phyloP scores from a whole-genome alignment of 2,329 filamentous ascomycete species.

The Ophiocordyceps camponoti-rufipedis region DNA sequence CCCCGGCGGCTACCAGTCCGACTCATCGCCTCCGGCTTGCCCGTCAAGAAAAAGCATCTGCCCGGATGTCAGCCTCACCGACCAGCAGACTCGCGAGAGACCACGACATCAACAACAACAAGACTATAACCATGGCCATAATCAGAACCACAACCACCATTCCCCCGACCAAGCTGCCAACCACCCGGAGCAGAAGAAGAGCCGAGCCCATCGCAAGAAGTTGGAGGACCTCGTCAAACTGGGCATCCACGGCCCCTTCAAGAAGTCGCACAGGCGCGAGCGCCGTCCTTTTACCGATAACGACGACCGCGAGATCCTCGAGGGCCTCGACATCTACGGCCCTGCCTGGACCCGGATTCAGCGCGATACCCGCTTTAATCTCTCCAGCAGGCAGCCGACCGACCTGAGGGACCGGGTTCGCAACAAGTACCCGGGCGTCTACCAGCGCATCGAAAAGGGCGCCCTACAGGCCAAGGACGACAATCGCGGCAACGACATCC shows the following conservation, averaged over 20 bases:
- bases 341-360: slow-evolving; percentile 50
- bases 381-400: slow-evolving; percentile 41
- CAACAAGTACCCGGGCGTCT: slow-evolving; percentile 44
- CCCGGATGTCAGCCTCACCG: slow-evolving; percentile 38
- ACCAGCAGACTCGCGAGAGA: slow-evolving; percentile 12
- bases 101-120: too few relatives aligned
- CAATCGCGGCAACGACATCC: slow-evolving; percentile 19
- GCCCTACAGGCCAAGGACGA: slow-evolving; percentile 26
- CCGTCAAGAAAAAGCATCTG: slow-evolving; percentile 29
- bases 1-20: slow-evolving; percentile 7
- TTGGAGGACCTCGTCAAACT: slow-evolving; percentile 35
- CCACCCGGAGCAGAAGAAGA: slow-evolving; percentile 25
- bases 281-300: slow-evolving; percentile 42
- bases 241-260: slow-evolving; percentile 44
- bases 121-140: too few relatives aligned
- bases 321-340: slow-evolving; percentile 40
- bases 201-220: slow-evolving; percentile 35
- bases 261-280: slow-evolving; percentile 40
- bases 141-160: slow-evolving; percentile 1
- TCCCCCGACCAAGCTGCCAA: background rate
- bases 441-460: slow-evolving; percentile 36
- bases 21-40: slow-evolving; percentile 6
- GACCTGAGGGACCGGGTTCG: slow-evolving; percentile 44
- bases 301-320: slow-evolving; percentile 43
- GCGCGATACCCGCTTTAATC: slow-evolving; percentile 36